Evolutionary conservation across 2,329 filamentous ascomycete species (phyloP), one percentile per base, ranked within the genome.

Genomic region (Fusarium sp.): DNA sequence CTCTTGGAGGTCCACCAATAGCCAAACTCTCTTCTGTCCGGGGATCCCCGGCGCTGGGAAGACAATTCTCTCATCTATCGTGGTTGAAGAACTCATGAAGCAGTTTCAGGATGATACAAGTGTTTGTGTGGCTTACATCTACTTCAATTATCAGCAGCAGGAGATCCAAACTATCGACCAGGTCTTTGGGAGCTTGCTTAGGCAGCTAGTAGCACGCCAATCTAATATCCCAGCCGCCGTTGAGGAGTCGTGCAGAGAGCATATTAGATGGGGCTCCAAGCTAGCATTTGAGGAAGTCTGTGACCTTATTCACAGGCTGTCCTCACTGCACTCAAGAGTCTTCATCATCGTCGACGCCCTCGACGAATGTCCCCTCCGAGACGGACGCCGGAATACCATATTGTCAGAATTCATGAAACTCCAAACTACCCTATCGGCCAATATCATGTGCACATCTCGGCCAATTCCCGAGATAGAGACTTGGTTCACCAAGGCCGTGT

Each of bases 21-120:
- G 82, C 84, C 0, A 78, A 20, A 83, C 77, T 0, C 63, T 87
- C 2, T 84, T 84, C 68, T 87, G 83, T 68, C 80, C 76, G 4
- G 84, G 84, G 0, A 71, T 73, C 2, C 70, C 72, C 2, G 69
- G 70, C 1, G 67, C 69, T 2, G 86, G 86, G 1, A 89, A 89
- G 50, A 77, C 74, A 0, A 66, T 77, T 1, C 42, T 78, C 14
- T 40, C 69, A 1, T 74, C 77, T 0, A 57, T 77, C 1, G 66
- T 78, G 0, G 33, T 76, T 2, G 67, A 77, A 0, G 40, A 79
- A 2, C 40, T 79, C 3, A 13, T 11, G 0, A 65, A 36, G 1
- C 52, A 40, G 5, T 81, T 81, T 35, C n/a, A 14, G 4, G 9
- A 66, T 0, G 25, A 74, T 3, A 1, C 7, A 0, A 11, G 6